Percentiles rank a stretch among this genome's conserved stretches.
These are phyloP conservation scores for Colletotrichum phormii DNA, from an alignment of 2,329 filamentous ascomycete species.

Conservation along the genomic window DNA sequence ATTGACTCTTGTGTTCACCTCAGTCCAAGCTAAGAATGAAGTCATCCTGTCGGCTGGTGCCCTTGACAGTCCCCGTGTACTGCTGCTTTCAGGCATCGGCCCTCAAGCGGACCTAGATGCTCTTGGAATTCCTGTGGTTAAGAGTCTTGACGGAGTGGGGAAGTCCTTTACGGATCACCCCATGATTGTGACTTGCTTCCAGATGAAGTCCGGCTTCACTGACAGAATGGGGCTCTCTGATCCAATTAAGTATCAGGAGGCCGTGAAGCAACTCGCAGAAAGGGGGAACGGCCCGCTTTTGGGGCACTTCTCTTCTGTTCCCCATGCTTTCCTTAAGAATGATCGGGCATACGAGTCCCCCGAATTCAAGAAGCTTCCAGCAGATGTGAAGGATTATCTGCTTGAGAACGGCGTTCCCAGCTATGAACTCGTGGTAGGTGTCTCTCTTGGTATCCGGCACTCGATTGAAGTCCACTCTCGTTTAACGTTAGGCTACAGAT, in stretches of 20 bases:
- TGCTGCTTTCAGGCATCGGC: constrained; percentile 37
- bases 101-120: not conserved
- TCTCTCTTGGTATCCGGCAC: no score
- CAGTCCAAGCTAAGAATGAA: constrained; percentile 65
- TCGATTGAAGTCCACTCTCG: no score
- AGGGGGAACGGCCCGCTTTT: constrained; percentile 11
- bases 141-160: not conserved
- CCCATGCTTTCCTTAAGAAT: constrained; percentile 29
- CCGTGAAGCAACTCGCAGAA: constrained; percentile 7
- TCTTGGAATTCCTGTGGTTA: not conserved
- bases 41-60: constrained; percentile 75
- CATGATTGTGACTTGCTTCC: constrained; percentile 27
- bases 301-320: constrained; percentile 22
- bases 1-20: not conserved
- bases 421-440: constrained; percentile 23
- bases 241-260: constrained; percentile 16
- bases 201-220: constrained; percentile 27
- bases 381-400: not conserved
- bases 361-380: constrained; percentile 3
- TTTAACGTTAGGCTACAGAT: not conserved
- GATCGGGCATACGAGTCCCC: not conserved
- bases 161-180: constrained; percentile 38
- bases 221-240: constrained; percentile 16
- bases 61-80: constrained; percentile 68
- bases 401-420: constrained; percentile 7